These are phyloP conservation scores for Cutaneotrichosporon cutaneum DNA, from an alignment of 1,284 basidiomycete genomes.

Conservation along the genomic window DNA sequence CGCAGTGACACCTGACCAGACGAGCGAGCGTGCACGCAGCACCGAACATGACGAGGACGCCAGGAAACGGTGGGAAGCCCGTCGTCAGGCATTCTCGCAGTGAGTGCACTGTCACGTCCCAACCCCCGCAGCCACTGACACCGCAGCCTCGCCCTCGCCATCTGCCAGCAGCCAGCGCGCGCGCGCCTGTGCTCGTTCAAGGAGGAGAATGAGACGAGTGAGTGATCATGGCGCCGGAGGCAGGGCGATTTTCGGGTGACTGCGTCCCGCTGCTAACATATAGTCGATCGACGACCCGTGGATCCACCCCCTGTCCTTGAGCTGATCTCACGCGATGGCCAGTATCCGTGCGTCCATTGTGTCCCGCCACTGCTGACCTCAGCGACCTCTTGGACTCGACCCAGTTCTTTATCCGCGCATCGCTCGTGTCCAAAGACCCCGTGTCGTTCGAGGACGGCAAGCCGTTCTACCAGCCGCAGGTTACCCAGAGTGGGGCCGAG, in stretches of 20 bases:
- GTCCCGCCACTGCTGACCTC: not conserved
- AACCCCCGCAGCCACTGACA: not conserved
- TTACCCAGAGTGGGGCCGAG: constrained; percentile 48
- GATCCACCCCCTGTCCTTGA: constrained; percentile 54
- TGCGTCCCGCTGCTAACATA: not conserved
- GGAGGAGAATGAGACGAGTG: constrained; percentile 55
- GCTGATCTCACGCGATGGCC: constrained; percentile 27
- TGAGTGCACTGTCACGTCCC: not conserved
- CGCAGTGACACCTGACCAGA: not conserved
- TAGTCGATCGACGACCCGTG: constrained; percentile 52
- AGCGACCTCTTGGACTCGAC: constrained; percentile 42
- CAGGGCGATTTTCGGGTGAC: not conserved
- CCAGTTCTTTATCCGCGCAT: constrained; percentile 43
- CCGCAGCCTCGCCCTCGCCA: constrained; percentile 25
- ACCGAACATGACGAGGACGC: constrained; percentile 14
- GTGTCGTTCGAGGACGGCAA: constrained; percentile 12
- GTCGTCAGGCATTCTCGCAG: constrained; percentile 10
- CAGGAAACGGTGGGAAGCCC: constrained; percentile 12
- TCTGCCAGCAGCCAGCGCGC: constrained; percentile 52
- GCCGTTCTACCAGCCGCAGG: constrained; percentile 39
- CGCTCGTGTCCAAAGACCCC: constrained; percentile 34
- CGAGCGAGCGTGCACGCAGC: constrained; percentile 1
- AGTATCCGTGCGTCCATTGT: constrained; percentile 18
- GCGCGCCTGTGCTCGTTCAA: constrained; percentile 54
- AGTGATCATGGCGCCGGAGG: constrained; percentile 20